Evolutionary conservation across 163 green algal species (phyloP), one percentile per base, ranked within the genome.

Genomic region (Scenedesmus sp.): DNA sequence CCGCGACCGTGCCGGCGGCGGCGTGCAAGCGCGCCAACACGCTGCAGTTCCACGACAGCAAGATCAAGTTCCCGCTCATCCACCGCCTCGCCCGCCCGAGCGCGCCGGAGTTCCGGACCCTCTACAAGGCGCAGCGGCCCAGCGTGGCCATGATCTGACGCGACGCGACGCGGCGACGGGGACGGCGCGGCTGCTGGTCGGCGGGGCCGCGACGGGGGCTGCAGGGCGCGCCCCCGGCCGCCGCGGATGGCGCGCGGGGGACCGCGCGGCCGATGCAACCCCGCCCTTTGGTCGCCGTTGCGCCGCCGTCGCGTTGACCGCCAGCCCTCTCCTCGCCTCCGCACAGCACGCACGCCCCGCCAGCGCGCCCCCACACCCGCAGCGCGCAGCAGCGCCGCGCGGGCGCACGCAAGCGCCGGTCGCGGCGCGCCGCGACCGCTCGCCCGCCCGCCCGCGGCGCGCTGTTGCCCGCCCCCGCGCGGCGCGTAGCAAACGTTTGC

Each of bases 1-100:
- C 94, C 26, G 94, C 92, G 31, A 92, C 87, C 26, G 87, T 99
- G 51, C 82, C 88, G 22, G 87, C 92, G 36, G 71, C 78, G 53
- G 81, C 80, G 33, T 90, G 85, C 87, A 89, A 90, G 83, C 87
- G 87, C 48, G 83, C 84, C 98, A 83, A 89, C 87, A 81, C 85
- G 26, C 89, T 91, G 81, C 95, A 99, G 93, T 99, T 99, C 94
- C 93, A 97, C 76, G 89, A 98, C 89, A 91, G 88, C 78, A 97
- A 97, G 85, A 97, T 99, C 86, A 91, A 87, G 71, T 99, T 99
- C 94, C 96, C 96, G 36, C 60, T 98, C 60, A 92, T 91, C 15
- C 36, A 45, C 62, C 58, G 60, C 53, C 54, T 72, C 39, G 83
- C 89, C 31, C 86, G 93, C 51, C 86, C 92, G 18, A 86, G 77